A percentile compares a stretch with the other conserved stretches of the same genome.
Conservation (phyloP, 495 filamentous ascomycete genomes). For the Aspergillus ostianus region DNA sequence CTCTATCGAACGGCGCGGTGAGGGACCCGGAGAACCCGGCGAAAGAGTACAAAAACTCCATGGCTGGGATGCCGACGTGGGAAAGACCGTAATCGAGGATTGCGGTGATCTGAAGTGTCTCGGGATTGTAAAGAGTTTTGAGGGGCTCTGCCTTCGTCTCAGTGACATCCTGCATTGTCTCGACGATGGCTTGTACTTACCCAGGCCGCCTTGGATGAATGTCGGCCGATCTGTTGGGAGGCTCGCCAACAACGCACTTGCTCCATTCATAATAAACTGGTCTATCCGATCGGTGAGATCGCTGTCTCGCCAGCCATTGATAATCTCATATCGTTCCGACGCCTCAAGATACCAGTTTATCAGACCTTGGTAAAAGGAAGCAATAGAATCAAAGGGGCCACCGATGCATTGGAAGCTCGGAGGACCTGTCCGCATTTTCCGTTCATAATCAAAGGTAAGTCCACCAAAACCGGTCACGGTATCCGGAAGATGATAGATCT, state of each 20-base stretch:
- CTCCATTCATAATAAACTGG: not conserved
- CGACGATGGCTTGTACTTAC: not conserved
- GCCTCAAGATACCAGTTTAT: not conserved
- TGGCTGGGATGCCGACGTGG: slow-evolving; percentile 1
- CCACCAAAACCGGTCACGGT: not conserved
- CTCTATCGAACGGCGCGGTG: not conserved
- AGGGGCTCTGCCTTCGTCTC: not conserved
- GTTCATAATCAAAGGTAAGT: not conserved
- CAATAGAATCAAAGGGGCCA: not conserved
- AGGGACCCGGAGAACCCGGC: not conserved
- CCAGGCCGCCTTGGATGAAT: not conserved
- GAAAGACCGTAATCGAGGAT: slow-evolving; percentile 1
- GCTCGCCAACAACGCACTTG: too few relatives aligned
- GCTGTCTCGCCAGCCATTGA: not conserved
- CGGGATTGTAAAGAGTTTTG: slow-evolving; percentile 1
- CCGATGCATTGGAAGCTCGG: not conserved
- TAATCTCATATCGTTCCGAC: not conserved
- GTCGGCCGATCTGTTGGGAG: slow-evolving; percentile 4
- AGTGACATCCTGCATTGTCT: not conserved
- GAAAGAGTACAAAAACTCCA: slow-evolving; percentile 4
- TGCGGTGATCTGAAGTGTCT: not conserved
- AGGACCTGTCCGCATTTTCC: not conserved
- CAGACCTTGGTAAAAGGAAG: not conserved
- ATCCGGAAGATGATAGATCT: not conserved
- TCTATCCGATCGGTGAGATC: not conserved